Evolutionary conservation across 2,329 filamentous ascomycete genomes (phyloP), one percentile per base, ranked within the genome.

Genomic region (Alternaria brassicicola): DNA sequence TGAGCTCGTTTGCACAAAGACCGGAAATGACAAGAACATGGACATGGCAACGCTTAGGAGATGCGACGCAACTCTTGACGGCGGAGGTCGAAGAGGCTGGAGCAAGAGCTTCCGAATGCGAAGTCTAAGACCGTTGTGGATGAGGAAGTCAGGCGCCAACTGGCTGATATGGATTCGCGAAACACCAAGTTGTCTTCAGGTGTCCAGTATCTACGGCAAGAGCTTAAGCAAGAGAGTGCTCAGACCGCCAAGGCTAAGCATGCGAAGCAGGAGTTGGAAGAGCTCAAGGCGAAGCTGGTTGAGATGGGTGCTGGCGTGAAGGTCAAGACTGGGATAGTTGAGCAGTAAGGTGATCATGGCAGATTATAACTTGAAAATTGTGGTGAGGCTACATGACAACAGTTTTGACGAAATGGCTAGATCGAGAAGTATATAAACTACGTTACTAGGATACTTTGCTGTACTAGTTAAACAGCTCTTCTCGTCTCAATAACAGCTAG

Each of bases 111-210:
- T 2, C 9, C n/a, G 6, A 26, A n/a, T 2, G n/a, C 26, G 25
- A 43, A 43, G 5, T 25, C 41, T 6, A 28, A 43, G 41, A 43
- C 15, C 7, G 9, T 28, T 19, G 41, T 28, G 2, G n/a, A 19
- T n/a, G 10, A 45, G 0, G 42, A 30, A 13, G 12, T 17, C 2
- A 17, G 17, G 2, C 12, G 17, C 10, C 9, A 12, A 13, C 1
- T 45, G 0, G 2, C 7, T 1, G 26, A 30, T 7, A n/a, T 3
- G 26, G 0, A 3, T 13, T 2, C n/a, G 6, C 1, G 19, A 17
- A 45, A 30, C 1, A 2, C 3, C 2, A 13, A 7, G 25, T 45
- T 45, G 1, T n/a, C n/a, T n/a, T n/a, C n/a, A n/a, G n/a, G n/a
- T n/a, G n/a, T n/a, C n/a, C n/a, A n/a, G n/a, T n/a, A n/a, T n/a